These are phyloP conservation scores for Closterium sp. DNA, from an alignment of 139 green algal species.

Conservation along the genomic window DNA sequence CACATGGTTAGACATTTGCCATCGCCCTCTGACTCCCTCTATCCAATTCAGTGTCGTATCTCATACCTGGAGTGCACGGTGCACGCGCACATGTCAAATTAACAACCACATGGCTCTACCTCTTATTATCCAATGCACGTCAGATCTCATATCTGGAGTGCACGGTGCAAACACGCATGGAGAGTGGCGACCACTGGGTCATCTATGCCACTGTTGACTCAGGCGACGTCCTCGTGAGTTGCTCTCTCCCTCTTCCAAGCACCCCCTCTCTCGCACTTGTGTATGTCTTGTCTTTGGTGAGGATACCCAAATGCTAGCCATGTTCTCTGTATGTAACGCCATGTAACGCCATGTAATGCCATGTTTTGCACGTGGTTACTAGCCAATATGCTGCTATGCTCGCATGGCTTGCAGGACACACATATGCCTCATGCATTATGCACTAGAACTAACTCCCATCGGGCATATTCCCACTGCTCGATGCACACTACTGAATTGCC, in stretches of 20 bases:
- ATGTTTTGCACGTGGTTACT: not conserved
- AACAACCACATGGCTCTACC: too few relatives aligned
- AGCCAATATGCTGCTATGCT: too few relatives aligned
- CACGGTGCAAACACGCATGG: constrained; percentile 62
- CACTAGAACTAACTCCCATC: too few relatives aligned
- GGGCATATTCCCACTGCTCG: too few relatives aligned
- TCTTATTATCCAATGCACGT: not conserved
- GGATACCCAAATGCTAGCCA: not conserved
- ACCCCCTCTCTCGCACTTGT: not conserved
- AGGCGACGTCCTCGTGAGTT: constrained; percentile 66
- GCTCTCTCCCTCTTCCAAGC: not conserved
- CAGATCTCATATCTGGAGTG: constrained; percentile 71
- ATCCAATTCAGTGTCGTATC: constrained; percentile 28
- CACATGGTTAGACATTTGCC: too few relatives aligned
- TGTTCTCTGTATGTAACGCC: not conserved
- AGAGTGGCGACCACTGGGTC: constrained; percentile 83
- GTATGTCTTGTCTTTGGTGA: not conserved
- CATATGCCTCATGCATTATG: too few relatives aligned
- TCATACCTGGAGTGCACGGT: constrained; percentile 70
- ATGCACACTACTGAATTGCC: not conserved
- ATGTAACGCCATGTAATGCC: not conserved
- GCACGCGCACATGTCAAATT: constrained; percentile 59
- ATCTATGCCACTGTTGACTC: constrained; percentile 73
- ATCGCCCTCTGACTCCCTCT: not conserved
- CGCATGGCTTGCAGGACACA: too few relatives aligned